phyloP scores from a whole-genome alignment of 1,139 yeast species.

The Petasospora rhodanensis region DNA sequence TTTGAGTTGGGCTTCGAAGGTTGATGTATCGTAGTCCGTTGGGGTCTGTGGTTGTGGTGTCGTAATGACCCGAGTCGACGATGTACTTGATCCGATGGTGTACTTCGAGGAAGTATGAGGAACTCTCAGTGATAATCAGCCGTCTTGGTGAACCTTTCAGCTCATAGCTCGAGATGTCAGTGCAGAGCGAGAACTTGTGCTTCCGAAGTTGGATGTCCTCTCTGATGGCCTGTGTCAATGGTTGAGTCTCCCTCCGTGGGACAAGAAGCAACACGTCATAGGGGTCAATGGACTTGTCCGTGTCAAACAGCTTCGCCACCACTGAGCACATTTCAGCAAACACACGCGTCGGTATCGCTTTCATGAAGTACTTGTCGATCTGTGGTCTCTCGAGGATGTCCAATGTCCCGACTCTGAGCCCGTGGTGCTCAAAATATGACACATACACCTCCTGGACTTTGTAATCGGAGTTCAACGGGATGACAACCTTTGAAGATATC shows the following conservation, averaged over 20 bases:
- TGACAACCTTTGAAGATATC: constrained; percentile 4
- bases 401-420: constrained; percentile 2
- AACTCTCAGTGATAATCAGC: constrained; percentile 4
- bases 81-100: constrained; percentile 13
- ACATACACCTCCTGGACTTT: constrained; percentile 1
- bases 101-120: neutral
- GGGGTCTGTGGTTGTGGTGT: constrained; percentile 1
- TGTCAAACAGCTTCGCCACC: no score
- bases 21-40: constrained; percentile 5
- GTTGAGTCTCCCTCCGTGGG: neutral
- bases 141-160: no score
- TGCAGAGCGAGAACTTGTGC: constrained; percentile 8
- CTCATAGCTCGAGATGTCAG: constrained; percentile 9
- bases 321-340: no score
- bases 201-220: neutral
- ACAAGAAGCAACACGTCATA: constrained; percentile 13
- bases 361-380: constrained; percentile 5
- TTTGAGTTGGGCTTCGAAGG: constrained; percentile 1
- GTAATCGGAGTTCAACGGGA: constrained; percentile 9
- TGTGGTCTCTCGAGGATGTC: constrained; percentile 4
- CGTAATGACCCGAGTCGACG: constrained; percentile 12
- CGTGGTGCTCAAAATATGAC: constrained; percentile 4
- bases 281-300: no score
- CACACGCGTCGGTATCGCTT: constrained; percentile 4
- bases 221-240: neutral